Evolutionary conservation across 805 yeast genomes (phyloP).

Genomic region (Zygotorulaspora florentina): DNA sequence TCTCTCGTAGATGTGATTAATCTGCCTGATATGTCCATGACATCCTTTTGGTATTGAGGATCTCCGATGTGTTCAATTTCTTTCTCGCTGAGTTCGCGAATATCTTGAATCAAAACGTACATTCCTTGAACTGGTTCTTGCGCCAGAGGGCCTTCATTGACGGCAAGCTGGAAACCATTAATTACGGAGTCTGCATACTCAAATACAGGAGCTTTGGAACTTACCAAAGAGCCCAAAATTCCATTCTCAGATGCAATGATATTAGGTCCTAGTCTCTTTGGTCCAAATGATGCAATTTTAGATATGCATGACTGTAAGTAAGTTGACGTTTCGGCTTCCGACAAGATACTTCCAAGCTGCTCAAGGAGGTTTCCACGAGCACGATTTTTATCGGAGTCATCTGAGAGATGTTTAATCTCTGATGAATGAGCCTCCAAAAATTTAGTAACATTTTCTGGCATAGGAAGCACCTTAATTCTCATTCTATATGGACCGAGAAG

Average conservation of each 20-base stretch:
- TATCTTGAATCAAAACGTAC: conserved; percentile 47
- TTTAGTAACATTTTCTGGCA: conserved; percentile 47
- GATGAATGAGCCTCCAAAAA: conserved; percentile 47
- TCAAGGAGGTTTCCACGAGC: conserved; percentile 28
- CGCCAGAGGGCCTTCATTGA: conserved; percentile 80
- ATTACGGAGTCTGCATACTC: conserved; percentile 59
- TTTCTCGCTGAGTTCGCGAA: conserved; percentile 32
- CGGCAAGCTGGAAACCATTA: conserved; percentile 82
- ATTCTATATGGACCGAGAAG: conserved; percentile 48
- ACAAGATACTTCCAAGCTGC: conserved; percentile 30
- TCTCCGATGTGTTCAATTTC: conserved; percentile 26
- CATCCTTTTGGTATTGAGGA: conserved; percentile 27
- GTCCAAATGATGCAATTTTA: conserved; percentile 66
- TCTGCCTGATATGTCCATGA: conserved; percentile 61
- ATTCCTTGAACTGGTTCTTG: conserved; percentile 86
- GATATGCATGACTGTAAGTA: conserved; percentile 17
- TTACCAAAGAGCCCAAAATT: conserved; percentile 36
- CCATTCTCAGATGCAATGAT: conserved; percentile 47
- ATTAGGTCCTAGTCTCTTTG: conserved; percentile 71
- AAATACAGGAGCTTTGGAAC: conserved; percentile 20
- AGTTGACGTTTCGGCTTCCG: conserved; percentile 10
- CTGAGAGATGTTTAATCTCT: conserved; percentile 36
- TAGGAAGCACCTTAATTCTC: conserved; percentile 45
- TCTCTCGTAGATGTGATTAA: conserved; percentile 70
- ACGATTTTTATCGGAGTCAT: conserved; percentile 9